These are phyloP conservation scores for Umbelopsis isabellina DNA, from an alignment of 192 early-diverging fungal species.

Conservation along the genomic window DNA sequence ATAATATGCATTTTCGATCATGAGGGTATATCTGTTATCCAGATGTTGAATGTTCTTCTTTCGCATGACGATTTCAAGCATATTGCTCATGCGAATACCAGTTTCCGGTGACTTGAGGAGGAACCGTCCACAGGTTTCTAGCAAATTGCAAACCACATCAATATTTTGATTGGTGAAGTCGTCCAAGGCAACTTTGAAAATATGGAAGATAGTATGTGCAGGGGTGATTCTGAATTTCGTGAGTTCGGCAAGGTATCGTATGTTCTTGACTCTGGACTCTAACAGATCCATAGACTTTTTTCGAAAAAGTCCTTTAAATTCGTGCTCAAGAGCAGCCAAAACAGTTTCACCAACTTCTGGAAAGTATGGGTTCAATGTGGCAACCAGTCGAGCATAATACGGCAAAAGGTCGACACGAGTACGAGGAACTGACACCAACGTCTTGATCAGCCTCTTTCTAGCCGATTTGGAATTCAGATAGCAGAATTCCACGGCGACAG, in stretches of 20 bases:
- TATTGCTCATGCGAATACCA: conserved; percentile 62
- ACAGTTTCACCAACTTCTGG: conserved; percentile 82
- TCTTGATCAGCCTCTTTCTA: conserved; percentile 73
- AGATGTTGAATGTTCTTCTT: conserved; percentile 85
- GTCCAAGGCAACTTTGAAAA: conserved; percentile 84
- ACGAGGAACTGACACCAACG: conserved; percentile 78
- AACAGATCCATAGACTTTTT: conserved; percentile 72
- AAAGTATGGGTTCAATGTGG: conserved; percentile 83
- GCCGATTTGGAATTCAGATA: conserved; percentile 84
- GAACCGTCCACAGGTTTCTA: conserved; percentile 92
- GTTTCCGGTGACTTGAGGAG: conserved; percentile 81
- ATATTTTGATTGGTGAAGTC: conserved; percentile 84
- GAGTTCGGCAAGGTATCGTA: not conserved
- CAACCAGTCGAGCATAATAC: conserved; percentile 89
- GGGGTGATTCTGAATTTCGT: too few relatives aligned
- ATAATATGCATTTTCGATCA: conserved; percentile 95
- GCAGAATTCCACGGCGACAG: conserved; percentile 91
- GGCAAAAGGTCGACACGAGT: conserved; percentile 84
- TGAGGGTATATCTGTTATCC: conserved; percentile 80
- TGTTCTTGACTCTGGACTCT: conserved; percentile 74
- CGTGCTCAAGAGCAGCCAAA: conserved; percentile 68
- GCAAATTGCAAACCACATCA: conserved; percentile 79
- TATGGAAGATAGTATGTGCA: conserved; percentile 68
- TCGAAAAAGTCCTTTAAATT: conserved; percentile 73
- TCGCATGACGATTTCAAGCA: conserved; percentile 90